phyloP scores from a whole-genome alignment of 2,329 filamentous ascomycete species.

The Penicillium sp. region DNA sequence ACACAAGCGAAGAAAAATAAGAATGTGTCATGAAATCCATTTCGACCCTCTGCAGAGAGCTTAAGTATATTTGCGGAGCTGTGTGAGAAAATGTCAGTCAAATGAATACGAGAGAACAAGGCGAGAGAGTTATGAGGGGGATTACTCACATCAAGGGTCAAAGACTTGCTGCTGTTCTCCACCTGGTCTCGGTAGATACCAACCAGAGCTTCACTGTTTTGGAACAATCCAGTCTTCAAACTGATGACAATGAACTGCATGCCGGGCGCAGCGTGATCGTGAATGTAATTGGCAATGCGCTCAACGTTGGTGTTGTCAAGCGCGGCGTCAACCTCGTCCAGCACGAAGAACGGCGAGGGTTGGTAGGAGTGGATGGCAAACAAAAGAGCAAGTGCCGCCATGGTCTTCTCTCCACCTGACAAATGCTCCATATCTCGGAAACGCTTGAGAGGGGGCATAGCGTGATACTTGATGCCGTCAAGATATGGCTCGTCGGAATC shows the following conservation, averaged over 20 bases:
- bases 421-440: slow-evolving; percentile 99
- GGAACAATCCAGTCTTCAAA: slow-evolving; percentile 92
- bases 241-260: slow-evolving; percentile 99
- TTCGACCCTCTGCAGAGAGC: slow-evolving; percentile 2
- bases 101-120: neutral
- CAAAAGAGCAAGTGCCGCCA: slow-evolving; percentile 92
- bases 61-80: slow-evolving; percentile 45
- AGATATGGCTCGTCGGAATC: slow-evolving; percentile 96
- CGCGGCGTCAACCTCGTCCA: slow-evolving; percentile 96
- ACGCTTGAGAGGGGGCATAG: slow-evolving; percentile 96
- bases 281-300: slow-evolving; percentile 94
- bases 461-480: slow-evolving; percentile 95
- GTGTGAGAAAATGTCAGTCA: slow-evolving; percentile 15
- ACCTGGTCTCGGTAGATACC: slow-evolving; percentile 95
- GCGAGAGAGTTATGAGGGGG: neutral
- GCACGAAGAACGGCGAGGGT: slow-evolving; percentile 93
- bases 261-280: slow-evolving; percentile 88
- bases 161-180: slow-evolving; percentile 85
- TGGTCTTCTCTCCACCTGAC: slow-evolving; percentile 97
- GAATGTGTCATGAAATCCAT: slow-evolving; percentile 23
- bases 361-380: slow-evolving; percentile 98
- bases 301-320: slow-evolving; percentile 98
- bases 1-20: slow-evolving; percentile 24
- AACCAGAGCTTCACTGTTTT: slow-evolving; percentile 92
- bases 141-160: slow-evolving; percentile 89